Evolutionary conservation across 2,329 filamentous ascomycete species (phyloP).

Genomic region (Lachnellula hyalina): DNA sequence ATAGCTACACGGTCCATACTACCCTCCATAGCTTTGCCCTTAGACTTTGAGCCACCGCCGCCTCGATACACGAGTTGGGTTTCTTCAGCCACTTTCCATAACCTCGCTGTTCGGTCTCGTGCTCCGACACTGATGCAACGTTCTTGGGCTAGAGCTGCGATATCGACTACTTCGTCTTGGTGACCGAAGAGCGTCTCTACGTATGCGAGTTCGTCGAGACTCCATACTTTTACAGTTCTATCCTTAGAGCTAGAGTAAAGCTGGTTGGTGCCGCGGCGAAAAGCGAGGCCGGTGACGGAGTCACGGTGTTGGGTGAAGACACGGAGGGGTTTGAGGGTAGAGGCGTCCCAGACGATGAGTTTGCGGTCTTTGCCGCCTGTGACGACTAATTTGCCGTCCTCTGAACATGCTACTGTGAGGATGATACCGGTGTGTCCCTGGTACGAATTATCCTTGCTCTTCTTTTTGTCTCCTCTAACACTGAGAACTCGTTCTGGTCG

Average conservation of each 20-base stretch:
- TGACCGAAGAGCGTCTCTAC: conserved; percentile 95
- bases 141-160: conserved; percentile 79
- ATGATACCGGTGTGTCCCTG: conserved; percentile 78
- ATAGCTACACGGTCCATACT: conserved; percentile 90
- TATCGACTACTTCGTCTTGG: conserved; percentile 81
- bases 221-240: conserved; percentile 94
- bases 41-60: conserved; percentile 56
- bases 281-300: conserved; percentile 76
- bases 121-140: conserved; percentile 87
- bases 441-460: conserved; percentile 58
- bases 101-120: conserved; percentile 80
- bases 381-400: conserved; percentile 84
- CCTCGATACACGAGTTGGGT: conserved; percentile 93
- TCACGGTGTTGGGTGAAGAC: conserved; percentile 92
- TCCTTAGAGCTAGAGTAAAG: conserved; percentile 88
- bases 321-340: conserved; percentile 69
- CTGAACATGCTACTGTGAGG: conserved; percentile 76
- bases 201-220: conserved; percentile 84
- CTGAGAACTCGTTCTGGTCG: conserved; percentile 59
- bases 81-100: conserved; percentile 97
- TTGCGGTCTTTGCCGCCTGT: conserved; percentile 83
- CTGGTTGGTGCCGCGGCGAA: conserved; percentile 83
- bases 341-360: conserved; percentile 83
- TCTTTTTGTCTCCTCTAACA: conserved; percentile 56
- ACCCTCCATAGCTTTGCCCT: conserved; percentile 52